A percentile compares a stretch with the other conserved stretches of the same genome.
Evolutionary conservation across 2,329 filamentous ascomycete species (phyloP).

Genomic region (Xylaria sp.): DNA sequence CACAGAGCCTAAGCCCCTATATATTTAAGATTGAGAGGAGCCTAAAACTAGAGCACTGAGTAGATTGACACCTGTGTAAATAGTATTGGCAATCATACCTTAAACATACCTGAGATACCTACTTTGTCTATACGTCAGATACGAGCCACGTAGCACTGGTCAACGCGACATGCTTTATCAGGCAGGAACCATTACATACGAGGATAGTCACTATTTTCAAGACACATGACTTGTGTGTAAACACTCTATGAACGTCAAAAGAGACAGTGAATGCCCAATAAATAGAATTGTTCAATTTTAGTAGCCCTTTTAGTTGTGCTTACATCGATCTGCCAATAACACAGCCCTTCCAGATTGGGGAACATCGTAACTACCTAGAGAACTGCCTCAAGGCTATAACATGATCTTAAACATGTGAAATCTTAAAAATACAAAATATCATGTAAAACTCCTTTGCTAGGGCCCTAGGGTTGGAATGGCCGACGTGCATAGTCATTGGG

Average conservation of each 20-base stretch:
- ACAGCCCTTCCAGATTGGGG: background rate
- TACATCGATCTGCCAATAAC: no score
- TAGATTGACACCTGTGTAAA: background rate
- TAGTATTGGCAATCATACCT: background rate
- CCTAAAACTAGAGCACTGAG: background rate
- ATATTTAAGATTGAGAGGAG: background rate
- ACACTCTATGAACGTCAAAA: no score
- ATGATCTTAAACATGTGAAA: background rate
- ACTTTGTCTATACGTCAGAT: background rate
- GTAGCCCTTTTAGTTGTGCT: no score
- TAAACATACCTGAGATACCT: background rate
- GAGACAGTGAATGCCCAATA: no score
- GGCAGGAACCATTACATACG: background rate
- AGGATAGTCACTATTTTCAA: background rate
- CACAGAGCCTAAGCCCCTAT: no score
- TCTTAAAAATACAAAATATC: background rate
- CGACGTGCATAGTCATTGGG: background rate
- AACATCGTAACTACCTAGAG: background rate
- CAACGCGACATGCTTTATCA: no score
- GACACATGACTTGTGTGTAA: no score
- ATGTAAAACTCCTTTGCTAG: background rate
- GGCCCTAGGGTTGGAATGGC: background rate
- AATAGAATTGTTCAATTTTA: no score
- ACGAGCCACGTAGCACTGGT: background rate
- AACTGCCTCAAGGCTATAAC: background rate